phyloP scores from a whole-genome alignment of 192 early-diverging fungal genomes.

The Coemansia sp. region DNA sequence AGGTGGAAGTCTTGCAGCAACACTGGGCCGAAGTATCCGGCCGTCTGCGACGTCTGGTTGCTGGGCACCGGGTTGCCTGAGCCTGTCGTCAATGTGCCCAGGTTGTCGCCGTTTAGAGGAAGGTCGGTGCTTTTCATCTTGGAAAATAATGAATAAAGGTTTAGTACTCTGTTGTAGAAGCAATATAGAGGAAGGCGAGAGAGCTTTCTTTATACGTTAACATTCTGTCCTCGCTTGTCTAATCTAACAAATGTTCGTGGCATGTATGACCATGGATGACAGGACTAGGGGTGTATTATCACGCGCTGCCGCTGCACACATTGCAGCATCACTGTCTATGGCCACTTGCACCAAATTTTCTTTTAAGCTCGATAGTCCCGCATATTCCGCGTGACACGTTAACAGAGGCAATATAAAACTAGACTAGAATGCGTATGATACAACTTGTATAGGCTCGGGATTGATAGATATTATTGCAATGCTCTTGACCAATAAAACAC shows the following conservation, averaged over 20 bases:
- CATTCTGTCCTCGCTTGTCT: background rate
- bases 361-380: background rate
- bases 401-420: no score
- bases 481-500: background rate
- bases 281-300: background rate
- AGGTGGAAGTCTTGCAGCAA: conserved; percentile 74
- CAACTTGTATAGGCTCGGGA: background rate
- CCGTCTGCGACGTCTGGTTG: conserved; percentile 66
- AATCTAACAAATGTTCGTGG: background rate
- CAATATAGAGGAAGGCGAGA: background rate
- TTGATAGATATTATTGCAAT: background rate
- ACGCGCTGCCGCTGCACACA: background rate
- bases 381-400: background rate
- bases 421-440: background rate
- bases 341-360: background rate
- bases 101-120: background rate
- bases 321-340: background rate
- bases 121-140: conserved; percentile 20
- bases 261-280: background rate
- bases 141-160: background rate
- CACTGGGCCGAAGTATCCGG: conserved; percentile 66
- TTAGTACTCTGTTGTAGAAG: background rate
- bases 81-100: conserved; percentile 49
- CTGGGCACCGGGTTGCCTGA: conserved; percentile 65
- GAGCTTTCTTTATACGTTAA: background rate